These are phyloP conservation scores for Chalciporus sphaerocephalus DNA, from an alignment of 768 basidiomycete species.

Conservation along the genomic window DNA sequence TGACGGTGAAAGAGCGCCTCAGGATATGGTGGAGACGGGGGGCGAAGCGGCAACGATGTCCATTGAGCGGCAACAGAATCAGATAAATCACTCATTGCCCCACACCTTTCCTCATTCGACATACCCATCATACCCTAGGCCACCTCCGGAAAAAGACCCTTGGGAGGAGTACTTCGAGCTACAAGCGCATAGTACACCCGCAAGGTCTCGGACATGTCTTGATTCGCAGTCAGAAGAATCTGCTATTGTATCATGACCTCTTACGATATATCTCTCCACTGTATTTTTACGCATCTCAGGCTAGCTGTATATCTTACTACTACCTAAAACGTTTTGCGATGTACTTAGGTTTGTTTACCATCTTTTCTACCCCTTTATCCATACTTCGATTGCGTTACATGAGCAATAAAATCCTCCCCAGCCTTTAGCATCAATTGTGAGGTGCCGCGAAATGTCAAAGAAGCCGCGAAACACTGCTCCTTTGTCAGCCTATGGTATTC, in stretches of 20 bases:
- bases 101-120: too few species aligned
- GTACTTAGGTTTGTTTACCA: not conserved
- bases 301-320: not conserved
- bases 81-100: too few species aligned
- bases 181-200: not conserved
- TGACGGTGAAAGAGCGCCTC: conserved; percentile 48
- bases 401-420: conserved; percentile 66
- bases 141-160: conserved; percentile 1
- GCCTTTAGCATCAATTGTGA: conserved; percentile 49
- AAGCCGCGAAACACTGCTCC: conserved; percentile 43
- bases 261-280: conserved; percentile 2
- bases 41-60: conserved; percentile 44
- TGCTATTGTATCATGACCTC: not conserved
- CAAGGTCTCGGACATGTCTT: not conserved
- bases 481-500: conserved; percentile 28
- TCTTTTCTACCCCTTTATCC: conserved; percentile 36
- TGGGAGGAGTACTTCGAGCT: conserved; percentile 6
- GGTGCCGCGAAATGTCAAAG: conserved; percentile 40
- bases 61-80: conserved; percentile 7
- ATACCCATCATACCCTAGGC: not conserved
- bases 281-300: conserved; percentile 5
- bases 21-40: conserved; percentile 43
- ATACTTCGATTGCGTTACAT: conserved; percentile 54
- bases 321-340: not conserved
- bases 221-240: conserved; percentile 8